Evolutionary conservation across 495 filamentous ascomycete genomes (phyloP).

Genomic region (Neurospora sp.): DNA sequence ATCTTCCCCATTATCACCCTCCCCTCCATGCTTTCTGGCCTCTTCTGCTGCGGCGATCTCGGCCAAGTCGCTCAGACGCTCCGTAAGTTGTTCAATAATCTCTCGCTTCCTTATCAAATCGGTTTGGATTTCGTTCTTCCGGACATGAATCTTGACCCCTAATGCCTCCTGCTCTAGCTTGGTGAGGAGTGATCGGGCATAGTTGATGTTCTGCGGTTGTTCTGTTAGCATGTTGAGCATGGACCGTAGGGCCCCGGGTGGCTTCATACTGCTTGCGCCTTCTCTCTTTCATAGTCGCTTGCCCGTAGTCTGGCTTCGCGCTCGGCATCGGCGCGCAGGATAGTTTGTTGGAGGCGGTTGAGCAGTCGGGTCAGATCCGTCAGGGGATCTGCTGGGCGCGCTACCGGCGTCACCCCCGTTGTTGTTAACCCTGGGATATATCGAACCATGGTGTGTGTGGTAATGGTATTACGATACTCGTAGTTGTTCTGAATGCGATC

Average conservation of each 20-base stretch:
- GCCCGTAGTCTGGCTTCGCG: constrained; percentile 43
- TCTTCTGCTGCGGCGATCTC: constrained; percentile 36
- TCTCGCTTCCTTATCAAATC: constrained; percentile 57
- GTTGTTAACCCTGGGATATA: constrained; percentile 12
- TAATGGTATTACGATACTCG: neutral
- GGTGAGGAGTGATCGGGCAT: constrained; percentile 65
- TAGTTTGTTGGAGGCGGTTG: constrained; percentile 58
- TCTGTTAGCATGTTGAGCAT: neutral
- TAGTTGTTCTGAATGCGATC: neutral
- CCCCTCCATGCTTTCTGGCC: constrained; percentile 7
- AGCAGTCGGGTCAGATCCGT: constrained; percentile 65
- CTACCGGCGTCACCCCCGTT: neutral
- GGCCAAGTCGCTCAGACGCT: constrained; percentile 51
- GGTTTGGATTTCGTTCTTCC: constrained; percentile 54
- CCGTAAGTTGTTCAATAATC: constrained; percentile 45
- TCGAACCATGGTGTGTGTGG: constrained; percentile 14
- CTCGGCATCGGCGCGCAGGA: constrained; percentile 56
- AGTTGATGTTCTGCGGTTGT: constrained; percentile 58
- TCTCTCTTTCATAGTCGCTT: constrained; percentile 61
- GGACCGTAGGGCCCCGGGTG: neutral
- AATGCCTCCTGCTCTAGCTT: constrained; percentile 66
- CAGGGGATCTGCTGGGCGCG: constrained; percentile 14
- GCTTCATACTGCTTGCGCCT: constrained; percentile 51
- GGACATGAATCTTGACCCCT: constrained; percentile 51
- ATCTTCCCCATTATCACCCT: constrained; percentile 24